A percentile compares a stretch with the other conserved stretches of the same genome.
phyloP scores from a whole-genome alignment of 441 rosid species.

The Geranium incanum region DNA sequence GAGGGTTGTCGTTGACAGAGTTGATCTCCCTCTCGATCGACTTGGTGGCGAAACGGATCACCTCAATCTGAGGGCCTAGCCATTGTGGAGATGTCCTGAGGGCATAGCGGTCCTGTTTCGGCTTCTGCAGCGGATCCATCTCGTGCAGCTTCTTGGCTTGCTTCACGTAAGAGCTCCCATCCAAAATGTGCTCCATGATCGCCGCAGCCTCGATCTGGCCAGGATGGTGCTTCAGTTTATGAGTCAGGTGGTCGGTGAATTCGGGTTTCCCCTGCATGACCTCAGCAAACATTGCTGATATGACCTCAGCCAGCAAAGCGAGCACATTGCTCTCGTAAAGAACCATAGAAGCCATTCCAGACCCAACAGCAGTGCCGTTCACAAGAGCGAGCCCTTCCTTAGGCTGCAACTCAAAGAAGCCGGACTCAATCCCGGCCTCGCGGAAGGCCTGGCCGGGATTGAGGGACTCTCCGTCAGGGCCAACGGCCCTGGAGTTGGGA shows the following conservation, averaged over 20 bases:
- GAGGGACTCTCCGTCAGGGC: constrained; percentile 12
- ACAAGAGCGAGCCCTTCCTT: constrained; percentile 43
- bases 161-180: constrained; percentile 17
- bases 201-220: constrained; percentile 31
- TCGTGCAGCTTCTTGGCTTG: constrained; percentile 16
- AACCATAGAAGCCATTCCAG: constrained; percentile 38
- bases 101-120: constrained; percentile 19
- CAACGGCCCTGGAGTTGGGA: constrained; percentile 20
- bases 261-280: constrained; percentile 20
- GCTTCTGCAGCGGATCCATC: constrained; percentile 14
- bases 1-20: constrained; percentile 5
- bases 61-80: constrained; percentile 21
- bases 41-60: constrained; percentile 17
- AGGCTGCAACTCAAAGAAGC: constrained; percentile 25
- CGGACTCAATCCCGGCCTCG: neutral
- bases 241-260: constrained; percentile 30
- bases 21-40: constrained; percentile 23
- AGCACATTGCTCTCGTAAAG: constrained; percentile 22
- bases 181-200: constrained; percentile 21
- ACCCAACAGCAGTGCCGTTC: constrained; percentile 43
- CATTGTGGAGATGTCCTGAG: constrained; percentile 20
- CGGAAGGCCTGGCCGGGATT: constrained; percentile 8
- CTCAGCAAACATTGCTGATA: constrained; percentile 18
- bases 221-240: constrained; percentile 39
- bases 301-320: constrained; percentile 13